phyloP scores from a whole-genome alignment of 257 asterid genomes.

The Sherardia arvensis region DNA sequence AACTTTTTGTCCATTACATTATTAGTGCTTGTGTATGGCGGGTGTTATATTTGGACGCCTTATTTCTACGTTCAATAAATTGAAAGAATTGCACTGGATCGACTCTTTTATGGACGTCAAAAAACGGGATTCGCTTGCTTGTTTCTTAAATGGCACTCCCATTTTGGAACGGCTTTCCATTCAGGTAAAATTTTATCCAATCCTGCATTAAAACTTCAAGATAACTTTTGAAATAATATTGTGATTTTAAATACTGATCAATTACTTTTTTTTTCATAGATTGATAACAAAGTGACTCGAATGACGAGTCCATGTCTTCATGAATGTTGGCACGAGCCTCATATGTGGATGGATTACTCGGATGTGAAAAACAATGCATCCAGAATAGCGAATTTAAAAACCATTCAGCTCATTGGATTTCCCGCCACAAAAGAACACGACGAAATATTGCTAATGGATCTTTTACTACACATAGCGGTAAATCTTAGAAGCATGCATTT shows the following conservation, averaged over 20 bases:
- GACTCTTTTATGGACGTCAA: constrained; percentile 1
- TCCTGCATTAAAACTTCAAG: no score
- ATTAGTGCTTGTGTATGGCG: constrained; percentile 9
- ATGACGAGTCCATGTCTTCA: not conserved
- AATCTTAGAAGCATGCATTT: constrained; percentile 1
- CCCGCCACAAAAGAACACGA: not conserved
- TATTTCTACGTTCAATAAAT: constrained; percentile 1
- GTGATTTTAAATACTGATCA: not conserved
- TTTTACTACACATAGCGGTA: constrained; percentile 7
- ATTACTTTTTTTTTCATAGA: not conserved
- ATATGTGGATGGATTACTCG: constrained; percentile 26
- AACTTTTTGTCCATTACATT: no score
- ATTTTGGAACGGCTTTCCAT: constrained; percentile 6
- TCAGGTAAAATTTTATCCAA: not conserved
- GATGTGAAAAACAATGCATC: constrained; percentile 20
- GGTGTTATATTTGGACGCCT: constrained; percentile 11
- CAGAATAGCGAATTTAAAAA: constrained; percentile 1
- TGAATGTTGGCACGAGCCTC: constrained; percentile 33
- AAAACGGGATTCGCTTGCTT: constrained; percentile 14
- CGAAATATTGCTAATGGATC: constrained; percentile 7
- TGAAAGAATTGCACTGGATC: constrained; percentile 6
- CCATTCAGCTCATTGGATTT: not conserved
- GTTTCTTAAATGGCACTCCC: constrained; percentile 12
- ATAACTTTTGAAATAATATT: no score
- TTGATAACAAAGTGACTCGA: not conserved